phyloP scores from a whole-genome alignment of 163 green algal genomes.

The Scenedesmus sp. region DNA sequence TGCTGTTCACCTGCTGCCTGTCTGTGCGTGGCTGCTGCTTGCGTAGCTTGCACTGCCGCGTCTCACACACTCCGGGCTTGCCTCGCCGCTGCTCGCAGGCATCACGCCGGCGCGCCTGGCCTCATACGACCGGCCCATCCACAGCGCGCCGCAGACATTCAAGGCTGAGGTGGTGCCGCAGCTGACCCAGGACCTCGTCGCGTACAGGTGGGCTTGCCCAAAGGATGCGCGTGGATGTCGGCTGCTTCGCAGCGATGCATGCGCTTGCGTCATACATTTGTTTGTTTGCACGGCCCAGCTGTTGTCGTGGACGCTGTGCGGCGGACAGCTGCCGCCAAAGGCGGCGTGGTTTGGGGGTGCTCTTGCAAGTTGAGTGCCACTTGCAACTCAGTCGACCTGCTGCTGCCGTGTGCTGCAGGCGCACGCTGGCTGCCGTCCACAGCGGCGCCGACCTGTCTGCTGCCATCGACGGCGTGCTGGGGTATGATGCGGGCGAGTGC shows the following conservation, averaged over 20 bases:
- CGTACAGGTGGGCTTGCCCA: slow-evolving; percentile 76
- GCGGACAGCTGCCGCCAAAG: not conserved
- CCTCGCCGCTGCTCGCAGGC: slow-evolving; percentile 39
- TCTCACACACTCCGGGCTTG: not conserved
- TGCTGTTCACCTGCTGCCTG: not conserved
- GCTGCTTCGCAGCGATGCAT: not conserved
- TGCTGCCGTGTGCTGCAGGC: slow-evolving; percentile 2
- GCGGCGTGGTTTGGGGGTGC: not conserved
- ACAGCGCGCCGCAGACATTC: slow-evolving; percentile 71
- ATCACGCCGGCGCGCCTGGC: slow-evolving; percentile 74
- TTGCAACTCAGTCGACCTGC: slow-evolving; percentile 1
- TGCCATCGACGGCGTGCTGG: slow-evolving; percentile 73
- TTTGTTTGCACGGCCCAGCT: not conserved
- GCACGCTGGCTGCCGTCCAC: slow-evolving; percentile 74
- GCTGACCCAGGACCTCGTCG: slow-evolving; percentile 69
- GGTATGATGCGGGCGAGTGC: slow-evolving; percentile 61
- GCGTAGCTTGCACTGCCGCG: not conserved
- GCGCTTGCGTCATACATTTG: not conserved
- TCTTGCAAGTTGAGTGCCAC: not conserved
- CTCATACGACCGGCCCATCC: slow-evolving; percentile 79
- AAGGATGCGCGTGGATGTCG: too few species aligned
- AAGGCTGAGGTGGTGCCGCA: slow-evolving; percentile 61
- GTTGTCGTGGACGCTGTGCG: not conserved
- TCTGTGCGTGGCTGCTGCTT: too few species aligned
- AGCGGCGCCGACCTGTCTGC: slow-evolving; percentile 79